These are phyloP conservation scores for Phytophthora fragariaefolia DNA, from an alignment of 352 stramenopile species.

Conservation along the genomic window DNA sequence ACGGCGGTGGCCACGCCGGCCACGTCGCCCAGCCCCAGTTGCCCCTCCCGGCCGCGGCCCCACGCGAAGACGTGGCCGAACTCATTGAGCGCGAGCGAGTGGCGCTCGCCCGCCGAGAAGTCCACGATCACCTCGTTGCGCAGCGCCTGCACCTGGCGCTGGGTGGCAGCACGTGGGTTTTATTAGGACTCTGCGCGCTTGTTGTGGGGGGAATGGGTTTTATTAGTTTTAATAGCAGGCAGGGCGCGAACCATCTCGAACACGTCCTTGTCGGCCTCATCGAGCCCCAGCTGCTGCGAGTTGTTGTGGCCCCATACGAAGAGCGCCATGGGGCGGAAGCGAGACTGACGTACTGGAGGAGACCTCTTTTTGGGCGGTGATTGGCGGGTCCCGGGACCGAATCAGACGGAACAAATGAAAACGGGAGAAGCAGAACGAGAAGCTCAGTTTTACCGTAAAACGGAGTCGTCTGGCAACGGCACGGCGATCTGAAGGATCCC, in stretches of 20 bases:
- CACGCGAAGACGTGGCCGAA: slow-evolving; percentile 85
- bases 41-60: slow-evolving; percentile 74
- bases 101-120: slow-evolving; percentile 75
- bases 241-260: slow-evolving; percentile 55
- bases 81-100: slow-evolving; percentile 81
- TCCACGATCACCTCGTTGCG: slow-evolving; percentile 67
- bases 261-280: slow-evolving; percentile 53
- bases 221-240: background rate
- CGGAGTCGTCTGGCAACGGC: too few relatives aligned
- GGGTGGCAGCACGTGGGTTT: too few relatives aligned
- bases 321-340: slow-evolving; percentile 57
- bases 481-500: too few relatives aligned
- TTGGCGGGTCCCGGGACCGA: too few relatives aligned
- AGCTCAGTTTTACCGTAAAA: too few relatives aligned
- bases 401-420: too few relatives aligned
- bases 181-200: too few relatives aligned
- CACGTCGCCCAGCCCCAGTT: slow-evolving; percentile 64
- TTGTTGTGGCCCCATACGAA: slow-evolving; percentile 81
- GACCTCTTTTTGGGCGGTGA: too few relatives aligned
- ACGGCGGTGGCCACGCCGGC: slow-evolving; percentile 35
- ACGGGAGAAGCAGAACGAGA: too few relatives aligned
- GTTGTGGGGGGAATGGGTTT: background rate
- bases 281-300: slow-evolving; percentile 75
- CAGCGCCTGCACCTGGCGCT: slow-evolving; percentile 67
- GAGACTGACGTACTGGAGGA: slow-evolving; percentile 15